phyloP scores from a whole-genome alignment of 208 protist species.

The Trypanosoma cruzi region DNA sequence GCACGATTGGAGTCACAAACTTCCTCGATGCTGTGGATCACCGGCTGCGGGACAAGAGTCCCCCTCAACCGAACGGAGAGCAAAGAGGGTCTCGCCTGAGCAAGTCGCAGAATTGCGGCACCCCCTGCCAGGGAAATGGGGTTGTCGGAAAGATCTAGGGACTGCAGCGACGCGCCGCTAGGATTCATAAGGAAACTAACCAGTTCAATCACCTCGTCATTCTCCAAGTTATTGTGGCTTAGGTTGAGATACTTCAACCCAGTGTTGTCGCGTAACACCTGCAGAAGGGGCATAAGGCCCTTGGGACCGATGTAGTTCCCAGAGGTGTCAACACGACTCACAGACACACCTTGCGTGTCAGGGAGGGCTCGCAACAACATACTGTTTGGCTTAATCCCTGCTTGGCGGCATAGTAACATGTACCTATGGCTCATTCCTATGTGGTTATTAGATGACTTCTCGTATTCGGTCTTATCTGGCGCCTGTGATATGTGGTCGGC shows the following conservation, averaged over 20 bases:
- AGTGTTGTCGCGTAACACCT: slow-evolving; percentile 37
- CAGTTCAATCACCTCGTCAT: slow-evolving; percentile 40
- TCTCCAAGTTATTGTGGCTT: slow-evolving; percentile 58
- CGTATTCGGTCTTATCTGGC: neutral
- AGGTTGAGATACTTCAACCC: slow-evolving; percentile 37
- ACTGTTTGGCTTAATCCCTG: slow-evolving; percentile 35
- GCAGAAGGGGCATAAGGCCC: slow-evolving; percentile 43
- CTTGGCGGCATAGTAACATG: slow-evolving; percentile 24
- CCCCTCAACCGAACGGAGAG: slow-evolving; percentile 33
- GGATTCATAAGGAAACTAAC: slow-evolving; percentile 24
- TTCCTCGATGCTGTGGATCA: slow-evolving; percentile 28
- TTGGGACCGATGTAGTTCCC: slow-evolving; percentile 62
- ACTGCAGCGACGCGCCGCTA: slow-evolving; percentile 24
- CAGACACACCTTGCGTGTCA: slow-evolving; percentile 10
- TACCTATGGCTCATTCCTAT: slow-evolving; percentile 33
- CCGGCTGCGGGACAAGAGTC: slow-evolving; percentile 36
- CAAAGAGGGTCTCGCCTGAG: slow-evolving; percentile 43
- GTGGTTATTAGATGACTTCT: neutral
- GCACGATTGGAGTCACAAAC: slow-evolving; percentile 26
- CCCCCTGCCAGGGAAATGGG: slow-evolving; percentile 45
- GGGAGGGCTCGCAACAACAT: slow-evolving; percentile 31
- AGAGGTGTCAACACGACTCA: slow-evolving; percentile 49
- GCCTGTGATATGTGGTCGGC: slow-evolving; percentile 2
- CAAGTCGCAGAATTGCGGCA: slow-evolving; percentile 39
- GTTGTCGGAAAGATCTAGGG: slow-evolving; percentile 57